A percentile compares a stretch with the other conserved stretches of the same genome.
Conservation (phyloP, 1,284 basidiomycete genomes). For the Dichomitus squalens region DNA sequence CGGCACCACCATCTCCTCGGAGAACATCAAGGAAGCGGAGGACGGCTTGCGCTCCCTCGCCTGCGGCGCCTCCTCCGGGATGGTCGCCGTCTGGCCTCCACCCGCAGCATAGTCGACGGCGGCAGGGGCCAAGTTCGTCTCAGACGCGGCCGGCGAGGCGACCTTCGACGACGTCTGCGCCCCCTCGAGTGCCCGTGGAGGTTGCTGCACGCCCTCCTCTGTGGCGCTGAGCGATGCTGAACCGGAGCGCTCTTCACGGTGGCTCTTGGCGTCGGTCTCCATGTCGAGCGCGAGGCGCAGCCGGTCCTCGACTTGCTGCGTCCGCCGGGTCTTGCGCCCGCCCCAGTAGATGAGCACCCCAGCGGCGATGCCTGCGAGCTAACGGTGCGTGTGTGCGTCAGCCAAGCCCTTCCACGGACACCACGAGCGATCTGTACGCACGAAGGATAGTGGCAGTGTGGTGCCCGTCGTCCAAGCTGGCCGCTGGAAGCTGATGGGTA, state of each 20-base stretch:
- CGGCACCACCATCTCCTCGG: conserved; percentile 39
- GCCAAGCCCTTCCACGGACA: no score
- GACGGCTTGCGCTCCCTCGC: conserved; percentile 4
- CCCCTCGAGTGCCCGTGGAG: background rate
- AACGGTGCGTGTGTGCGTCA: background rate
- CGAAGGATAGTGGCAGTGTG: conserved; percentile 77
- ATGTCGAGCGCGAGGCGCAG: conserved; percentile 68
- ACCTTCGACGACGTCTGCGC: background rate
- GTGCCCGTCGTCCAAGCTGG: conserved; percentile 71
- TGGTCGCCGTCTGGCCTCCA: background rate
- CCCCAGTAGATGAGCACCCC: conserved; percentile 82
- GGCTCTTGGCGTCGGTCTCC: conserved; percentile 24
- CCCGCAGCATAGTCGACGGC: background rate
- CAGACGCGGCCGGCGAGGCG: background rate
- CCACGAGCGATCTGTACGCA: conserved; percentile 45
- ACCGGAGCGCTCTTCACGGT: background rate
- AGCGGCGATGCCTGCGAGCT: conserved; percentile 66
- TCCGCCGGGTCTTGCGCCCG: conserved; percentile 77
- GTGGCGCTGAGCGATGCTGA: background rate
- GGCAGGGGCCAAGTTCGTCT: background rate
- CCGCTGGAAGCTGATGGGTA: conserved; percentile 49
- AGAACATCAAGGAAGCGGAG: conserved; percentile 16
- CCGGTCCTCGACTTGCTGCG: conserved; percentile 70
- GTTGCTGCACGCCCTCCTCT: background rate
- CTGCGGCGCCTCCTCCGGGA: background rate